Evolutionary conservation across 2,329 filamentous ascomycete species (phyloP), one percentile per base, ranked within the genome.

Genomic region (Fonsecaea pugnacius): DNA sequence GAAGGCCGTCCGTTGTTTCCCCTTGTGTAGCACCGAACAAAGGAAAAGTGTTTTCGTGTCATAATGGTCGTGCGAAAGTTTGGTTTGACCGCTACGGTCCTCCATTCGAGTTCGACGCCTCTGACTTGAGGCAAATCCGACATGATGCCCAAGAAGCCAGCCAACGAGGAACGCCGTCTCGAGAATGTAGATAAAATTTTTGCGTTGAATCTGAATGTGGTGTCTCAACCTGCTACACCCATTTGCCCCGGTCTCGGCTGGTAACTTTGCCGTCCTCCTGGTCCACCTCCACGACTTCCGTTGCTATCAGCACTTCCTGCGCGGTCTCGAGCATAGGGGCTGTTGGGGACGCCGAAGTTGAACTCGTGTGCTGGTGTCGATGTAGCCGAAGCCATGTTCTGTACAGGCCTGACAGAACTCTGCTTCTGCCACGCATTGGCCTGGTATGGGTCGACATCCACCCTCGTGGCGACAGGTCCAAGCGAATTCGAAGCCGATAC

Each of bases 371-470:
- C 33, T 16, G 66, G 59, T 5, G 50, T 57, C 52, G 66, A 58
- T n/a, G 57, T 53, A 3, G 58, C 32, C n/a, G 62, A 53, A 36
- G 40, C 55, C 50, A 66, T 59, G 16, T 75, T 78, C 63, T 80
- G 77, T 36, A 96, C 87, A 63, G 93, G 90, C 55, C 92, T 87
- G 46, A 94, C 92, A 55, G 90, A 92, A 69, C 87, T 89, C 76
- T 96, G 92, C 74, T 91, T 90, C 72, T 92, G 89, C 88, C 89
- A 92, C 4, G 91, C 85, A 58, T 79, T 78, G 38, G 83, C 82
- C 73, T 87, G 85, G 24, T 90, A 85, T 4, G 91, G 91, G 74
- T 98, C 94, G n/a, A 90, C 91, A 74, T 97, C 93, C 58, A 96
- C 91, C 63, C 73, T 83, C 78, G 78, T 89, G 38, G 87, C 84